A percentile compares a stretch with the other conserved stretches of the same genome.
These are phyloP conservation scores for Camelina neglecta DNA, from an alignment of 345 rosid genomes.

Conservation along the genomic window DNA sequence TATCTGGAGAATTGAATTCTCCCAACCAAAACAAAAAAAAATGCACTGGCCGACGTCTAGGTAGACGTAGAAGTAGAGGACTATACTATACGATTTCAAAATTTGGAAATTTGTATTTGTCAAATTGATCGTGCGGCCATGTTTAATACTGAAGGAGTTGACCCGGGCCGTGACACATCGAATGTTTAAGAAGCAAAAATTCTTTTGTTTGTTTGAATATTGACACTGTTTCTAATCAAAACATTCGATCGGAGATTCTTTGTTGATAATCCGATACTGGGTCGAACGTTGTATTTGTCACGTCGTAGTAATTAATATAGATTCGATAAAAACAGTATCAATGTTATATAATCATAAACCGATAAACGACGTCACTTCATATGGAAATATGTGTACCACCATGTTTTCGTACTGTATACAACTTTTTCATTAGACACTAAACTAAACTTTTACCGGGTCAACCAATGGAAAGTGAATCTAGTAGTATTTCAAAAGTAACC, in stretches of 20 bases:
- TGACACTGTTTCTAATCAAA: not conserved
- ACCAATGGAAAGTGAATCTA: too few relatives aligned
- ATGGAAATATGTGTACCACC: not conserved
- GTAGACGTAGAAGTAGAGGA: not conserved
- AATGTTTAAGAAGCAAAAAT: slow-evolving; percentile 32
- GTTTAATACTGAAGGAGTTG: slow-evolving; percentile 27
- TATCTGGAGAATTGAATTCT: not conserved
- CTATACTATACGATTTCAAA: slow-evolving; percentile 9
- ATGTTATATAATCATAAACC: not conserved
- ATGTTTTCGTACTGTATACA: too few relatives aligned
- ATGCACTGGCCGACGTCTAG: not conserved
- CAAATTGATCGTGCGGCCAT: slow-evolving; percentile 39
- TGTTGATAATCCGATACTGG: not conserved
- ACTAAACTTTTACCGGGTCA: too few relatives aligned
- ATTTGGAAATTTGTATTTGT: not conserved
- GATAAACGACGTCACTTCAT: not conserved
- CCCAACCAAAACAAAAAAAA: not conserved
- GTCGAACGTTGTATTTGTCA: slow-evolving; percentile 37
- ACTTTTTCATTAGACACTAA: too few relatives aligned
- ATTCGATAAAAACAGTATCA: slow-evolving; percentile 10
- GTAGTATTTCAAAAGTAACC: too few relatives aligned
- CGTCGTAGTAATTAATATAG: slow-evolving; percentile 14
- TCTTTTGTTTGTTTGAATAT: slow-evolving; percentile 5
- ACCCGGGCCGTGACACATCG: not conserved
- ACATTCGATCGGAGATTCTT: not conserved